Conservation (phyloP, 1,284 basidiomycete species). For the Athelia psychrophila region DNA sequence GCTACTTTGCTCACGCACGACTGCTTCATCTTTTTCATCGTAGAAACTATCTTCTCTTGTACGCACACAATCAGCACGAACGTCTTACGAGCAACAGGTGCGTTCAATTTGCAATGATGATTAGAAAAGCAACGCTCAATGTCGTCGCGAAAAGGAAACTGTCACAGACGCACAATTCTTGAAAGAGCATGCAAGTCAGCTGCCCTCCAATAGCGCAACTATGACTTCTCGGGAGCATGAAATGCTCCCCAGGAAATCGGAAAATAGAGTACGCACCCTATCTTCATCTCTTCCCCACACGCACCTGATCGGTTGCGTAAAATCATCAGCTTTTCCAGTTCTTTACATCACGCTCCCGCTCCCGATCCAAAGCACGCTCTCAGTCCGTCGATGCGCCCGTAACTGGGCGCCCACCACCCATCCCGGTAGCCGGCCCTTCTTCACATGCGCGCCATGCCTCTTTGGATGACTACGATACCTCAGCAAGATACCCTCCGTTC, state of each 20-base stretch:
- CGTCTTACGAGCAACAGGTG: not conserved
- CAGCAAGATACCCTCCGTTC: not conserved
- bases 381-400: not conserved
- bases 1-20: not conserved
- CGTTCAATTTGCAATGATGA: not conserved
- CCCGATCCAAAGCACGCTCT: constrained; percentile 1
- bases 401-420: not conserved
- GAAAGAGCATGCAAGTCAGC: not conserved
- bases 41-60: not conserved
- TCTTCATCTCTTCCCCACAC: not conserved
- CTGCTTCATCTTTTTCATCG: too few relatives aligned
- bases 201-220: not conserved
- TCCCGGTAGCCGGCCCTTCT: not conserved
- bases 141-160: not conserved
- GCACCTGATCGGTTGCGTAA: not conserved
- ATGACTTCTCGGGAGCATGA: not conserved
- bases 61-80: not conserved
- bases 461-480: not conserved
- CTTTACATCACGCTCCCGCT: not conserved
- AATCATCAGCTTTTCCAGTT: not conserved
- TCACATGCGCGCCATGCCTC: not conserved
- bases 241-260: not conserved
- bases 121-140: not conserved
- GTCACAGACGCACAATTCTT: not conserved
- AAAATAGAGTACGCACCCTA: not conserved